Percentiles rank a stretch among this genome's conserved stretches.
phyloP scores from a whole-genome alignment of 305 asterid species.

The Caryopteris hybrid region DNA sequence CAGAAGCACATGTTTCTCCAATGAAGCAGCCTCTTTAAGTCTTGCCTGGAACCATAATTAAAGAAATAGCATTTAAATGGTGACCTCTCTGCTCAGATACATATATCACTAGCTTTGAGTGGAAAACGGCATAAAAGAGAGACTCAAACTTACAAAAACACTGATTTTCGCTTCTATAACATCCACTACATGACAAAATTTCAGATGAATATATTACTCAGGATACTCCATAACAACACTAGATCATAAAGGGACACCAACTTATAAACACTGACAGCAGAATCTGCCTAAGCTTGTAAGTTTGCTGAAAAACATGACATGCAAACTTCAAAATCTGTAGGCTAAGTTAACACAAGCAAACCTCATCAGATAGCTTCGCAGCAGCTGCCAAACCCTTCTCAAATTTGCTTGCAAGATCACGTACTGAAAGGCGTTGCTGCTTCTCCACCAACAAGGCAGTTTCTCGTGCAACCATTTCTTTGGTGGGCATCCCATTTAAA shows the following conservation, averaged over 20 bases:
- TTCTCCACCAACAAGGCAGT: conserved; percentile 72
- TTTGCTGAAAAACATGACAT: neutral
- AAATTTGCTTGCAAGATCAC: conserved; percentile 87
- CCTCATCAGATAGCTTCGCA: conserved; percentile 90
- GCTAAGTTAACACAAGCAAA: conserved; percentile 27
- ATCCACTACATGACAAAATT: neutral
- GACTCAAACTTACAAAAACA: neutral
- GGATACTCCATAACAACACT: neutral
- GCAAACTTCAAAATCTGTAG: neutral
- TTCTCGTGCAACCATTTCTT: conserved; percentile 80
- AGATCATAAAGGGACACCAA: neutral
- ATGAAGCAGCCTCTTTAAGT: conserved; percentile 83
- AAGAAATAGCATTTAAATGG: conserved; percentile 5
- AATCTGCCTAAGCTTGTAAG: no score
- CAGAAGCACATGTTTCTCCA: conserved; percentile 90
- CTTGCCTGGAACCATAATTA: conserved; percentile 55
- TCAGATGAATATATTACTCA: neutral
- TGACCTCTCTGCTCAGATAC: neutral
- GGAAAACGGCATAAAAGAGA: neutral
- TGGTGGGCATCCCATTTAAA: conserved; percentile 41
- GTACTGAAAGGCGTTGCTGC: conserved; percentile 83
- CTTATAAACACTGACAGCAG: no score
- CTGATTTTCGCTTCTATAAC: neutral
- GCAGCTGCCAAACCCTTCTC: conserved; percentile 98
- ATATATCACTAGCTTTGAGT: neutral